Conservation (phyloP, 345 rosid species). For the Syzygium aqueum region DNA sequence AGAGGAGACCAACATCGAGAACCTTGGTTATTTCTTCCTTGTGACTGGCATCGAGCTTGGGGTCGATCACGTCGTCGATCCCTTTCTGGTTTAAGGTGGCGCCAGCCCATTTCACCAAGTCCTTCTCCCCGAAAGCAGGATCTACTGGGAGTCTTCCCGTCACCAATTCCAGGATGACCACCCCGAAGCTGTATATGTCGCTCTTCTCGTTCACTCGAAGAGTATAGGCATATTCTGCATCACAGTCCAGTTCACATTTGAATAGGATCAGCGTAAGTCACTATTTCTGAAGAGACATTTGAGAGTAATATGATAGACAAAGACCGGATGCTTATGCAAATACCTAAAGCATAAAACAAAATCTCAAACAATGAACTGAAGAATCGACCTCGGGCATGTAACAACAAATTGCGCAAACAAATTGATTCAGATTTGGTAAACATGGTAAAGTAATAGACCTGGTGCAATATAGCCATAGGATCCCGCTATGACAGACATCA, state of each 20-base stretch:
- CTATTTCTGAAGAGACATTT: neutral
- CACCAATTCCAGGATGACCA: constrained; percentile 69
- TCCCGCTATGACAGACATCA: constrained; percentile 87
- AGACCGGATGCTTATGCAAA: neutral
- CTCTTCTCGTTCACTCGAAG: constrained; percentile 91
- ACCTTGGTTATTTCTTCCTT: constrained; percentile 52
- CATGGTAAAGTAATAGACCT: constrained; percentile 23
- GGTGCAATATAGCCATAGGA: constrained; percentile 96
- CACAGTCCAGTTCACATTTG: neutral
- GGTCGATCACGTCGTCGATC: constrained; percentile 46
- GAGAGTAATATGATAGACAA: neutral
- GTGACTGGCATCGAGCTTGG: constrained; percentile 36
- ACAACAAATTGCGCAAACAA: neutral
- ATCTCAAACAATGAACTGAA: neutral
- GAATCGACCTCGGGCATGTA: neutral
- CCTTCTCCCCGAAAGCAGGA: constrained; percentile 71
- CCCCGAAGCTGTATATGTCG: constrained; percentile 87
- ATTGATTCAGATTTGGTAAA: neutral
- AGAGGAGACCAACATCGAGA: constrained; percentile 62
- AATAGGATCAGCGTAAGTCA: neutral
- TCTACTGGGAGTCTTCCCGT: constrained; percentile 67
- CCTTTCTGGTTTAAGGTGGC: constrained; percentile 43
- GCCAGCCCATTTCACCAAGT: constrained; percentile 70
- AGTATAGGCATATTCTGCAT: constrained; percentile 77
- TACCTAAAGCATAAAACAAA: neutral